These are phyloP conservation scores for Tetrapisispora pingtungensis DNA, from an alignment of 805 yeast species.

Conservation along the genomic window DNA sequence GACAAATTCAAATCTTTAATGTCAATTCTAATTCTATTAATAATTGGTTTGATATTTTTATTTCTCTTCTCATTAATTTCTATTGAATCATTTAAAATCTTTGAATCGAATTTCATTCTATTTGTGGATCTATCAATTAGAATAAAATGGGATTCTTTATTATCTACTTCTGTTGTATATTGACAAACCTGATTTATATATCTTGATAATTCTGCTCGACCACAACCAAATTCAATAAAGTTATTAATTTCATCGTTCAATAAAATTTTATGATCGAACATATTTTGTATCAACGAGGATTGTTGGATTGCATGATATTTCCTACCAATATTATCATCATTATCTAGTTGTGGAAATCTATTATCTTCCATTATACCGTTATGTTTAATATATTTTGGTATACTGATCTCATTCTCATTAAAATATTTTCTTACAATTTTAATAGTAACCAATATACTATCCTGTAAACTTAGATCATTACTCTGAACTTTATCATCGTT, in stretches of 20 bases:
- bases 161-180: not conserved
- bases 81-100: conserved; percentile 46
- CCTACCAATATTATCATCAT: conserved; percentile 26
- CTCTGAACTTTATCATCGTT: not conserved
- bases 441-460: conserved; percentile 10
- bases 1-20: conserved; percentile 64
- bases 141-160: conserved; percentile 33
- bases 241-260: conserved; percentile 16
- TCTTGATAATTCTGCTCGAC: conserved; percentile 74
- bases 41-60: not conserved
- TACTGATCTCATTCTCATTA: not conserved
- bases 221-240: conserved; percentile 82
- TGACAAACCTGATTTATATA: conserved; percentile 34
- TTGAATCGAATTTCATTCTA: conserved; percentile 68
- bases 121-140: conserved; percentile 70
- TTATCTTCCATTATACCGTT: conserved; percentile 23
- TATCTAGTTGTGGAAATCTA: conserved; percentile 37
- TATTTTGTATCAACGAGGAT: conserved; percentile 63
- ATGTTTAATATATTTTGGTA: not conserved
- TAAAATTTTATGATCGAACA: conserved; percentile 37
- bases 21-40: conserved; percentile 42
- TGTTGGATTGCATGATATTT: conserved; percentile 79
- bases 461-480: conserved; percentile 5
- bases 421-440: not conserved
- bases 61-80: conserved; percentile 11